Conservation (phyloP, 2,329 filamentous ascomycete species). For the Diaporthe sp. region DNA sequence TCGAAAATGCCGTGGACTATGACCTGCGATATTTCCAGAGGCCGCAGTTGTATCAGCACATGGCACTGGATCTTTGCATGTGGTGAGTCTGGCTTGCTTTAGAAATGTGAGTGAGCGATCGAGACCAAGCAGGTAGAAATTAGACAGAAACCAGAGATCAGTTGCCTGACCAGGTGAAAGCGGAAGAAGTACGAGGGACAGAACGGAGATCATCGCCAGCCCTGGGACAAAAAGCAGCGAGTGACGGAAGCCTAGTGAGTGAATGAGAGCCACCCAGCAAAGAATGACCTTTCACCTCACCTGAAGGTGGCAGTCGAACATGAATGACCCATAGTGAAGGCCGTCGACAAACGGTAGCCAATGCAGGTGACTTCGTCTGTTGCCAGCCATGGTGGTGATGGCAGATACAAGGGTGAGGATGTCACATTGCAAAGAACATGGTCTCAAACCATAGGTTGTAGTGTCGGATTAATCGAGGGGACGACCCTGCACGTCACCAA, state of each 20-base stretch:
- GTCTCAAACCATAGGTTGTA: background rate
- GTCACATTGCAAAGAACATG: background rate
- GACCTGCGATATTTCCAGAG: background rate
- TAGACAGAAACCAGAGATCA: background rate
- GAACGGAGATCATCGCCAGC: background rate
- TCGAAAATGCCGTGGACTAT: too few species aligned
- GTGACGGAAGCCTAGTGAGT: background rate
- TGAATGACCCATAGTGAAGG: background rate
- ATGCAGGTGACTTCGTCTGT: background rate
- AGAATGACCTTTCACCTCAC: background rate
- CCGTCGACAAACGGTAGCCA: background rate
- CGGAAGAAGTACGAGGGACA: background rate
- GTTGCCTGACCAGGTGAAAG: background rate
- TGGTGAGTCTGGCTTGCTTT: too few species aligned
- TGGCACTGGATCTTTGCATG: too few species aligned
- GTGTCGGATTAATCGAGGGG: background rate
- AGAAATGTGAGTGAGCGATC: rapidly evolving
- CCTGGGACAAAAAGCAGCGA: constrained; percentile 5
- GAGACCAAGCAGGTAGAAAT: background rate
- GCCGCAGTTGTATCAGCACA: too few species aligned
- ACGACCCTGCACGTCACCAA: background rate
- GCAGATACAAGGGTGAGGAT: background rate
- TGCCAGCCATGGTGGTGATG: background rate
- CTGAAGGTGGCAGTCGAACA: background rate
- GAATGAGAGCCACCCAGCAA: background rate